These are phyloP conservation scores for Hansenula lynferdii DNA, from an alignment of 1,139 yeast species.

Conservation along the genomic window DNA sequence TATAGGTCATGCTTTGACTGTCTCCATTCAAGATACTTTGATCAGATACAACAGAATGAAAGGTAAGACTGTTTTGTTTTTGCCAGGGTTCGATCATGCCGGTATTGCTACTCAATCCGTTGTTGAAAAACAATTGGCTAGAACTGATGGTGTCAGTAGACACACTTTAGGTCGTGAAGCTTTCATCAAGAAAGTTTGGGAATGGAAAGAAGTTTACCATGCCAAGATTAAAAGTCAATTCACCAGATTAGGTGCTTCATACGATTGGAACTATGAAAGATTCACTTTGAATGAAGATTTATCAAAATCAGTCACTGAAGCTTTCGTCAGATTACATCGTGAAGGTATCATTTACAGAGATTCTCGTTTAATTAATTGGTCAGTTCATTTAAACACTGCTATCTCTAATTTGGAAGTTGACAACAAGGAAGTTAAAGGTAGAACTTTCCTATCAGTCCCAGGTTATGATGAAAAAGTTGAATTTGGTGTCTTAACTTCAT, in stretches of 20 bases:
- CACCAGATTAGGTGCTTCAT: constrained; percentile 88
- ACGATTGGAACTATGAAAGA: constrained; percentile 93
- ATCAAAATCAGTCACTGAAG: constrained; percentile 80
- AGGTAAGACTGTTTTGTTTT: constrained; percentile 87
- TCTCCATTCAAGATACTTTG: constrained; percentile 89
- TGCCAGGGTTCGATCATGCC: constrained; percentile 99
- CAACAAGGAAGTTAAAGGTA: constrained; percentile 81
- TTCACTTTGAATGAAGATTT: constrained; percentile 84
- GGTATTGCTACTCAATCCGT: constrained; percentile 99
- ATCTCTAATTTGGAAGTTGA: constrained; percentile 95
- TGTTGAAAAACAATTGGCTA: constrained; percentile 88
- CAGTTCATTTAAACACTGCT: constrained; percentile 90
- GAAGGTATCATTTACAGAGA: constrained; percentile 97
- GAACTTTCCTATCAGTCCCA: constrained; percentile 79
- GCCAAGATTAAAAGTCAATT: constrained; percentile 79
- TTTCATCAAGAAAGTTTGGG: constrained; percentile 89
- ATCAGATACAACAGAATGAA: constrained; percentile 95
- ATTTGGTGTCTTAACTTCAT: constrained; percentile 93
- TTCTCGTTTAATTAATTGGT: constrained; percentile 92
- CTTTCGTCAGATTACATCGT: constrained; percentile 86
- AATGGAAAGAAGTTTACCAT: constrained; percentile 97
- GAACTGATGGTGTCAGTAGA: constrained; percentile 83
- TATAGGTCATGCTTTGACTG: constrained; percentile 97
- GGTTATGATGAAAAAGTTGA: constrained; percentile 88
- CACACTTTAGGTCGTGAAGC: constrained; percentile 94